Conservation (phyloP, 495 filamentous ascomycete genomes). For the Aspergillus baeticus region DNA sequence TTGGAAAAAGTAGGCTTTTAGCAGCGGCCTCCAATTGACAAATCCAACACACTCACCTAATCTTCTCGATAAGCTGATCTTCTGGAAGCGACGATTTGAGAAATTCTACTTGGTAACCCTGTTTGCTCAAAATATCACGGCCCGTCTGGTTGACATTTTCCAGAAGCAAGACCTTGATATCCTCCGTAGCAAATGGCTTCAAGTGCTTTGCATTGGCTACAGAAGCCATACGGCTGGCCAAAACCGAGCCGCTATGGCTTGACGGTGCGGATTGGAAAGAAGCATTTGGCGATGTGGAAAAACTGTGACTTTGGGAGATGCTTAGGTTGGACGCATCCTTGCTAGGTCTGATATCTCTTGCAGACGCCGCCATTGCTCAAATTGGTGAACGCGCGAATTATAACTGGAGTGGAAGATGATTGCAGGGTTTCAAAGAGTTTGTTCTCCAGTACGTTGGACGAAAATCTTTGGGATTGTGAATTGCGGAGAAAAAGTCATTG, state of each 20-base stretch:
- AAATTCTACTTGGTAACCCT: conserved; percentile 96
- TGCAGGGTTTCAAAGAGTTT: background rate
- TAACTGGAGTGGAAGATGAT: background rate
- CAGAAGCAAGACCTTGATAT: conserved; percentile 92
- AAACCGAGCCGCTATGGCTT: conserved; percentile 37
- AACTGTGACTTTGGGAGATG: conserved; percentile 52
- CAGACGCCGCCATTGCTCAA: conserved; percentile 16
- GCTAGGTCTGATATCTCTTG: conserved; percentile 32
- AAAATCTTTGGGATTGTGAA: background rate
- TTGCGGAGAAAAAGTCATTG: background rate
- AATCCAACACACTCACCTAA: conserved; percentile 59
- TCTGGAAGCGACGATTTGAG: conserved; percentile 87
- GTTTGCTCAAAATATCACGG: conserved; percentile 70
- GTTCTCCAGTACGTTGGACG: background rate
- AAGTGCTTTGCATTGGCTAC: conserved; percentile 65
- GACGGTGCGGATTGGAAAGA: conserved; percentile 66
- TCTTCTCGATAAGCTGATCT: conserved; percentile 94
- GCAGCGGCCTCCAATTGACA: background rate
- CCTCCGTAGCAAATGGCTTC: conserved; percentile 92
- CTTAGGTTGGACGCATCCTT: conserved; percentile 31
- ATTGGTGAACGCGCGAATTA: background rate
- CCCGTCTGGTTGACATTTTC: conserved; percentile 96
- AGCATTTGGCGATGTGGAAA: conserved; percentile 62
- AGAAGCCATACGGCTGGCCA: conserved; percentile 31
- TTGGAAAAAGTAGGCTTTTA: conserved; percentile 8